Conservation (phyloP, 805 yeast species). For the Candida tammaniensis region DNA sequence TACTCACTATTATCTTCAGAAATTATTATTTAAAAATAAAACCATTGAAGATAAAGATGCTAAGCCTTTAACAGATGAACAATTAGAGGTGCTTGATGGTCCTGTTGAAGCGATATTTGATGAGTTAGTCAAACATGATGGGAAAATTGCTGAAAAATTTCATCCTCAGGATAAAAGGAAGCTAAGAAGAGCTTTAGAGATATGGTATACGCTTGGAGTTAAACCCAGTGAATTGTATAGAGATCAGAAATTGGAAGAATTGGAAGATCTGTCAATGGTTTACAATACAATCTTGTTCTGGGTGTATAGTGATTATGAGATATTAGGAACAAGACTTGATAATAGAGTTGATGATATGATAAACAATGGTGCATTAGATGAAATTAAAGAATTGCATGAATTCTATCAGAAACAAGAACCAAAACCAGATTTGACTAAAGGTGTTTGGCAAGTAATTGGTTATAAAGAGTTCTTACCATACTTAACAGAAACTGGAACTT, state of each 20-base stretch:
- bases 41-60: constrained; percentile 43
- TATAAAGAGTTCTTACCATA: constrained; percentile 86
- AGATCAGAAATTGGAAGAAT: constrained; percentile 48
- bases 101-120: constrained; percentile 50
- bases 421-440: constrained; percentile 58
- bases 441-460: constrained; percentile 94
- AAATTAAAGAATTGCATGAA: constrained; percentile 58
- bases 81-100: constrained; percentile 49
- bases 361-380: constrained; percentile 62
- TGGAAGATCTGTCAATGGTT: constrained; percentile 47
- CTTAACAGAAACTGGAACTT: constrained; percentile 24
- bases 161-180: constrained; percentile 90
- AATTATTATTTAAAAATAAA: constrained; percentile 67
- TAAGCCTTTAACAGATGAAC: constrained; percentile 31
- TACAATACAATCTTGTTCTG: constrained; percentile 72
- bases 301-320: constrained; percentile 67
- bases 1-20: constrained; percentile 88
- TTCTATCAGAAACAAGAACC: constrained; percentile 30
- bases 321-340: constrained; percentile 65
- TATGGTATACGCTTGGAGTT: constrained; percentile 63
- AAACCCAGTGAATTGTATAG: constrained; percentile 70
- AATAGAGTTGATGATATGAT: constrained; percentile 83
- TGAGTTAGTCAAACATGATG: constrained; percentile 56
- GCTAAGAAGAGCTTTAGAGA: constrained; percentile 76
- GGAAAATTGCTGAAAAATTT: constrained; percentile 70